Percentiles rank a stretch among this genome's conserved stretches.
phyloP scores from a whole-genome alignment of 2,329 filamentous ascomycete species.

The Neopestalotiopsis sp. region DNA sequence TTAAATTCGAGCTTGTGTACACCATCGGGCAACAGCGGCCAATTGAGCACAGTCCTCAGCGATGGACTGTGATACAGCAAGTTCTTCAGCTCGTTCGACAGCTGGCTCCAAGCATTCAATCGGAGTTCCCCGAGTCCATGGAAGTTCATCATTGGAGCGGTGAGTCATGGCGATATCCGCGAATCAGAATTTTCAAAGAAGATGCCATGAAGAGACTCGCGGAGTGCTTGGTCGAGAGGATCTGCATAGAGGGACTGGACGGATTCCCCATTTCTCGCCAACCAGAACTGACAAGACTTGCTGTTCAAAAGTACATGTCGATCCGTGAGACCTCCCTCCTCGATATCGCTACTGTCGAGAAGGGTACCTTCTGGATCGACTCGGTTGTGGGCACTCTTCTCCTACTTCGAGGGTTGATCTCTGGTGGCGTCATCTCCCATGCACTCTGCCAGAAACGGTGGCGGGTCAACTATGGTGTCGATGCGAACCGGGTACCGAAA shows the following conservation, averaged over 20 bases:
- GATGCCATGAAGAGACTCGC: slow-evolving; percentile 37
- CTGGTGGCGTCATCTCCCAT: slow-evolving; percentile 58
- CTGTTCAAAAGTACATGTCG: slow-evolving; percentile 51
- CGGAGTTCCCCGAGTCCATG: slow-evolving; percentile 39
- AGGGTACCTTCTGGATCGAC: slow-evolving; percentile 41
- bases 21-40: slow-evolving; percentile 59
- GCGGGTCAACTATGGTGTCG: slow-evolving; percentile 67
- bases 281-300: slow-evolving; percentile 30
- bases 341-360: slow-evolving; percentile 43
- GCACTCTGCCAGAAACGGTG: slow-evolving; percentile 63
- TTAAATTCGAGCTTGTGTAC: slow-evolving; percentile 67
- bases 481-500: slow-evolving; percentile 40
- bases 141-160: slow-evolving; percentile 42
- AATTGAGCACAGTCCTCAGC: slow-evolving; percentile 55
- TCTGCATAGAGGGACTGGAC: slow-evolving; percentile 48
- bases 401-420: slow-evolving; percentile 60
- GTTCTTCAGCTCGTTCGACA: slow-evolving; percentile 50
- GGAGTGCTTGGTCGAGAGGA: slow-evolving; percentile 37
- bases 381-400: slow-evolving; percentile 43
- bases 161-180: slow-evolving; percentile 45
- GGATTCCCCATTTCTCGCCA: slow-evolving; percentile 48
- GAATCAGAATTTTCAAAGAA: slow-evolving; percentile 50
- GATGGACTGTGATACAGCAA: slow-evolving; percentile 62
- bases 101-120: slow-evolving; percentile 27
- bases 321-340: slow-evolving; percentile 31